Evolutionary conservation across 768 basidiomycete species (phyloP).

Genomic region (Rhizopogon rudus): DNA sequence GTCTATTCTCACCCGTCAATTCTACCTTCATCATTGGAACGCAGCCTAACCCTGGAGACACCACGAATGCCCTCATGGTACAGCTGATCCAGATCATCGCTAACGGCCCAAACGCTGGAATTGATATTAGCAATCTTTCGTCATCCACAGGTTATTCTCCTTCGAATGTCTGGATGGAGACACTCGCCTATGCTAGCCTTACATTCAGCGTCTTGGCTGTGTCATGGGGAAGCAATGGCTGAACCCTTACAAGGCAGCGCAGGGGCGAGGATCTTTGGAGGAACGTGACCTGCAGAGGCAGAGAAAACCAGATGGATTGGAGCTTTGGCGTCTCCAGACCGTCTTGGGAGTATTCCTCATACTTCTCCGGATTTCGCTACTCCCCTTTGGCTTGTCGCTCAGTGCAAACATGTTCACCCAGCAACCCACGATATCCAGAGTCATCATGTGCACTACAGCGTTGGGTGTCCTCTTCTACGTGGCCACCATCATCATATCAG

Average conservation of each 20-base stretch:
- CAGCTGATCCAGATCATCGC: too few relatives aligned
- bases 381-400: slow-evolving; percentile 7
- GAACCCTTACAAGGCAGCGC: not conserved
- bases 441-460: too few relatives aligned
- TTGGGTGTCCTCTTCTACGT: too few relatives aligned
- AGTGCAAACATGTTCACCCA: not conserved
- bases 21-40: slow-evolving; percentile 11
- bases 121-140: not conserved
- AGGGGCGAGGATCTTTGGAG: slow-evolving; percentile 2
- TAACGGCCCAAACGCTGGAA: too few relatives aligned
- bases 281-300: slow-evolving; percentile 1
- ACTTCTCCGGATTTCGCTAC: slow-evolving; percentile 6
- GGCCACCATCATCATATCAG: too few relatives aligned
- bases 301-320: not conserved
- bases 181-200: slow-evolving; percentile 8
- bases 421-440: not conserved
- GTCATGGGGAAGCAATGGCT: not conserved
- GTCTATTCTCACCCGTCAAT: slow-evolving; percentile 33
- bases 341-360: slow-evolving; percentile 4
- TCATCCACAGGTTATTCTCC: slow-evolving; percentile 2
- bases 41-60: slow-evolving; percentile 3
- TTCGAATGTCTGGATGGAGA: slow-evolving; percentile 2
- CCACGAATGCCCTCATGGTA: not conserved
- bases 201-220: slow-evolving; percentile 4
- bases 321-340: slow-evolving; percentile 3